Evolutionary conservation across 257 asterid genomes (phyloP).

Genomic region (Scutellaria barbata): DNA sequence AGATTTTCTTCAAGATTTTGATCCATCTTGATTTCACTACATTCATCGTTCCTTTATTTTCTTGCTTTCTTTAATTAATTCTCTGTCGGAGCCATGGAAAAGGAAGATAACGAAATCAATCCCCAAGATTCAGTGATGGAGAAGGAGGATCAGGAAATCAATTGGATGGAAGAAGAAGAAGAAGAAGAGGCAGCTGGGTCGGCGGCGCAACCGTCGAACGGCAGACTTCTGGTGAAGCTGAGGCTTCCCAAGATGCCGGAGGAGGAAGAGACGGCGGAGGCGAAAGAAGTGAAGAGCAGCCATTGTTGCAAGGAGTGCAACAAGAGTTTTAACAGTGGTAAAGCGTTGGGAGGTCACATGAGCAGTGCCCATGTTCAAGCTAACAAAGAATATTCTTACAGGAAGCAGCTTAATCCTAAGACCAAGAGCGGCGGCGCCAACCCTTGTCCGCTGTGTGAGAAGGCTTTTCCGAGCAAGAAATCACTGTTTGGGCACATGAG

Average conservation of each 20-base stretch:
- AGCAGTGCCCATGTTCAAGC: slow-evolving; percentile 85
- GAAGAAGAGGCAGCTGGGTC: too few species aligned
- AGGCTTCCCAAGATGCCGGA: slow-evolving; percentile 5
- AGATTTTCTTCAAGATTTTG: background rate
- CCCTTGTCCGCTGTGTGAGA: slow-evolving; percentile 34
- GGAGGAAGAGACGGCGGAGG: background rate
- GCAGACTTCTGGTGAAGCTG: slow-evolving; percentile 10
- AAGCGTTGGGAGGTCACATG: slow-evolving; percentile 82
- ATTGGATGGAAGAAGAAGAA: too few species aligned
- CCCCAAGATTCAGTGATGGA: too few species aligned
- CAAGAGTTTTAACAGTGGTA: slow-evolving; percentile 60
- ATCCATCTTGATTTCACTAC: background rate
- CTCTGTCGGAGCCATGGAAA: background rate
- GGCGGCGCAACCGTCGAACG: background rate
- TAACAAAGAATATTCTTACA: slow-evolving; percentile 39
- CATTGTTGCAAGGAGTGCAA: slow-evolving; percentile 56
- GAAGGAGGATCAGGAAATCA: too few species aligned
- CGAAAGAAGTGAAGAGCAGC: slow-evolving; percentile 2
- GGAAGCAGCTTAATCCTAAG: slow-evolving; percentile 39
- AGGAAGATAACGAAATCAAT: too few species aligned
- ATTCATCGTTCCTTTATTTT: background rate
- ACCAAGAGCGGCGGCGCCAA: background rate
- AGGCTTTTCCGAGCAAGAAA: slow-evolving; percentile 44
- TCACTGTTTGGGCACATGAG: slow-evolving; percentile 74
- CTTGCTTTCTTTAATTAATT: background rate